Evolutionary conservation across 2,329 filamentous ascomycete species (phyloP), one percentile per base, ranked within the genome.

Genomic region (Stagonosporopsis cucurbitacearum): DNA sequence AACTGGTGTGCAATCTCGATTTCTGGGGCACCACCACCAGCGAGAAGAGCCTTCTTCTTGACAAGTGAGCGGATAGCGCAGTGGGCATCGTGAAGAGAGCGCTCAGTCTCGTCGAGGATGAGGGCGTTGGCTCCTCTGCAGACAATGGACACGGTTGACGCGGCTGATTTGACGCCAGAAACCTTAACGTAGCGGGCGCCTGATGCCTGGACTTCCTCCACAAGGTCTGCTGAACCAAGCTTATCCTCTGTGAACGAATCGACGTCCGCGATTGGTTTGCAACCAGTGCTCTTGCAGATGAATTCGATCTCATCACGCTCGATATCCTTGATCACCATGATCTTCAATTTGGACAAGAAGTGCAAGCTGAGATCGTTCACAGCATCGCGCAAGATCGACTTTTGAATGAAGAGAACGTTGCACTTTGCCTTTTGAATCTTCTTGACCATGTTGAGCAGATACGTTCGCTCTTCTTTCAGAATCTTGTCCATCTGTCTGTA

Each of bases 401-500:
- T 99, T 75, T 99, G 95, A 68, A 99, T 98, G 66, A 99, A 84
- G 40, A 98, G 87, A 39, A 99, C 95, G 71, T 99, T 99, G 82
- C 95, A 99, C 83, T 98, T 99, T 66, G 95, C 93, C 85, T 98
- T 99, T 82, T 98, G 97, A 79, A 99, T 99, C 85, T 98, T 99
- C 86, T 99, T 98, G 75, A 96, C 93, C 87, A 99, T 91, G 83
- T 98, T 98, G 56, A 99, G 86, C 63, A 99, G 86, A 79, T 99
- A 99, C 67, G 95, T 91, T 66, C 95, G 91, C 82, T 99, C 95
- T 81, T 99, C 95, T 81, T 99, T 99, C 68, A 99, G 86, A 65
- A 99, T 99, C 85, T 98, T 99, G 83, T 99, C 95, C 95, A 99
- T 99, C 78, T 99, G 95, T 73, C 95, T 87, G 84, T 99, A 99